Conservation (phyloP, 805 yeast genomes). For the Candida lessepsii region DNA sequence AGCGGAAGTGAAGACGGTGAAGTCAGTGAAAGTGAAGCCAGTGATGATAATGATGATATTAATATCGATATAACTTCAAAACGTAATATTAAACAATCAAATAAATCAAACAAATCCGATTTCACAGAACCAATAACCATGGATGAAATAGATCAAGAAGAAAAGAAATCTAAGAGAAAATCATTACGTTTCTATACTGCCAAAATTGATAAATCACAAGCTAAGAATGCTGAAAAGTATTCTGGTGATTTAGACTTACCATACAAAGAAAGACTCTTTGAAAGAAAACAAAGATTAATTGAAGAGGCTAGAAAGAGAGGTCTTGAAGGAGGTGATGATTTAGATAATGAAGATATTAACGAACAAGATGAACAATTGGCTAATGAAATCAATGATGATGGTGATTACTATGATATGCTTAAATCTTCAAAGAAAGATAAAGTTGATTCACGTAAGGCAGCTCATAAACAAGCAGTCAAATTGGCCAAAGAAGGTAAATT, state of each 20-base stretch:
- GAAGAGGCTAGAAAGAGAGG: slow-evolving; percentile 92
- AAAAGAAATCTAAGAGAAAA: slow-evolving; percentile 74
- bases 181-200: slow-evolving; percentile 94
- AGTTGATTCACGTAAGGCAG: slow-evolving; percentile 54
- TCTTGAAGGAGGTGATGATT: slow-evolving; percentile 43
- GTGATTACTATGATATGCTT: slow-evolving; percentile 60
- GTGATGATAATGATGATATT: slow-evolving; percentile 27
- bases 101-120: slow-evolving; percentile 40
- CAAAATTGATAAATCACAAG: slow-evolving; percentile 83
- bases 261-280: slow-evolving; percentile 84
- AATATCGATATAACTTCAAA: slow-evolving; percentile 53
- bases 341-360: slow-evolving; percentile 50
- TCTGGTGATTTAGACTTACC: slow-evolving; percentile 93
- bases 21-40: slow-evolving; percentile 15
- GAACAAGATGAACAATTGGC: slow-evolving; percentile 47
- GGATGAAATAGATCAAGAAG: slow-evolving; percentile 84
- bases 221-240: slow-evolving; percentile 43
- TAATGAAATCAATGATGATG: slow-evolving; percentile 46
- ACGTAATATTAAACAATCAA: slow-evolving; percentile 46
- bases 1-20: slow-evolving; percentile 15
- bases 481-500: slow-evolving; percentile 86
- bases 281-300: slow-evolving; percentile 80
- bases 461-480: slow-evolving; percentile 66
- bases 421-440: slow-evolving; percentile 46
- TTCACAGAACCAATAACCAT: slow-evolving; percentile 62